A percentile compares a stretch with the other conserved stretches of the same genome.
phyloP scores from a whole-genome alignment of 208 protist species.

The Trypanosoma vivax region DNA sequence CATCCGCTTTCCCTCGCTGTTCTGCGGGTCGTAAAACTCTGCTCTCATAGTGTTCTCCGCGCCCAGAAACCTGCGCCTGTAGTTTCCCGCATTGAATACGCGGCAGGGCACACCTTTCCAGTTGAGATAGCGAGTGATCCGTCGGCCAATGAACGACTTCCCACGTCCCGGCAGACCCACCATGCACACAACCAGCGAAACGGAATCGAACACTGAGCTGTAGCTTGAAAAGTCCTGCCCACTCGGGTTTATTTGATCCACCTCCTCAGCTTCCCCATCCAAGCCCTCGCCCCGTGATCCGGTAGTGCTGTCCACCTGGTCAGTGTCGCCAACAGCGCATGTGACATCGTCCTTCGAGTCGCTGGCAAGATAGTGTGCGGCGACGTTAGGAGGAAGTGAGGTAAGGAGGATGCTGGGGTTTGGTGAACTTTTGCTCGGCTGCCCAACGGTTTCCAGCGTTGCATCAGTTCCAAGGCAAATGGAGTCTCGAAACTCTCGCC shows the following conservation, averaged over 20 bases:
- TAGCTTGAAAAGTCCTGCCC: constrained; percentile 48
- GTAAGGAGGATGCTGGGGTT: neutral
- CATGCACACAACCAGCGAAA: constrained; percentile 85
- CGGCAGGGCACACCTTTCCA: constrained; percentile 86
- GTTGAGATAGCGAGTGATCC: constrained; percentile 85
- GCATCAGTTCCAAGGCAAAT: too few relatives aligned
- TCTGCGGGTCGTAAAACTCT: constrained; percentile 78
- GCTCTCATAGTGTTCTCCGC: constrained; percentile 57
- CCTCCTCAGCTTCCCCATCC: too few relatives aligned
- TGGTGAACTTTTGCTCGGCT: neutral
- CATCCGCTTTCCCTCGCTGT: constrained; percentile 53
- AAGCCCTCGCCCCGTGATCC: too few relatives aligned
- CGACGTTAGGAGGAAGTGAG: constrained; percentile 12
- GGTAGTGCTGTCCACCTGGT: too few relatives aligned
- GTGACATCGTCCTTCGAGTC: neutral
- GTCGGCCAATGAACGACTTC: constrained; percentile 83
- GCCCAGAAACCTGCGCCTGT: constrained; percentile 76
- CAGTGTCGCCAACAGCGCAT: too few relatives aligned
- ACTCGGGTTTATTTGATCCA: too few relatives aligned
- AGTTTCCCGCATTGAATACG: constrained; percentile 88
- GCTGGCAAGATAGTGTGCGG: neutral
- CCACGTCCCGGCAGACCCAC: constrained; percentile 82
- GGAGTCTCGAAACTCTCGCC: too few relatives aligned
- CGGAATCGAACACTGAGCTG: constrained; percentile 69
- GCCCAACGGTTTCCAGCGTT: too few relatives aligned